Evolutionary conservation across 1,284 basidiomycete genomes (phyloP).

Genomic region (Ceratobasidium sp.): DNA sequence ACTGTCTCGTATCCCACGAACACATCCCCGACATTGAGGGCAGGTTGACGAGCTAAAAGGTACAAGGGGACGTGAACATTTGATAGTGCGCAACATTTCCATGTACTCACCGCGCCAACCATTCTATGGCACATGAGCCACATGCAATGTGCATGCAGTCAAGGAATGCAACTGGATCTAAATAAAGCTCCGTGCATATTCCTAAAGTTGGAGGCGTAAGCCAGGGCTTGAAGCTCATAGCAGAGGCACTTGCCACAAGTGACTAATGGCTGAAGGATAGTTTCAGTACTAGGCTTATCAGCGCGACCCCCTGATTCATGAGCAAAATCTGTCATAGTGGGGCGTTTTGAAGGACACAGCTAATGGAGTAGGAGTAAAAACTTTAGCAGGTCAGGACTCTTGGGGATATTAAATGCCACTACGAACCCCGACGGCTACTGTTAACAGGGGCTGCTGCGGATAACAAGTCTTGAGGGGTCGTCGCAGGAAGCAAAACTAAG

Average conservation of each 20-base stretch:
- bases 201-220: conserved; percentile 4
- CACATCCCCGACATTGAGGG: conserved; percentile 30
- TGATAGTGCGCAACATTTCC: background rate
- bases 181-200: conserved; percentile 41
- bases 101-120: conserved; percentile 21
- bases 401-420: background rate
- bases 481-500: no score
- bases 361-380: no score
- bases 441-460: background rate
- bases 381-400: background rate
- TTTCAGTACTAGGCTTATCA: background rate
- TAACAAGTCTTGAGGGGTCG: background rate
- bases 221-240: background rate
- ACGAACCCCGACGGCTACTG: background rate
- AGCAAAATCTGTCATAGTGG: conserved; percentile 16
- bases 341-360: background rate
- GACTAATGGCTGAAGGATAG: conserved; percentile 24
- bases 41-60: conserved; percentile 17
- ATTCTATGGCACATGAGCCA: conserved; percentile 38
- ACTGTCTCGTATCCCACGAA: conserved; percentile 27
- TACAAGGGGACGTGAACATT: background rate
- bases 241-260: conserved; percentile 26
- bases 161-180: conserved; percentile 35
- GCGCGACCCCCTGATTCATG: background rate
- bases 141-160: conserved; percentile 42